Conservation (phyloP, 306 rosid genomes). For the Quercus alba region DNA sequence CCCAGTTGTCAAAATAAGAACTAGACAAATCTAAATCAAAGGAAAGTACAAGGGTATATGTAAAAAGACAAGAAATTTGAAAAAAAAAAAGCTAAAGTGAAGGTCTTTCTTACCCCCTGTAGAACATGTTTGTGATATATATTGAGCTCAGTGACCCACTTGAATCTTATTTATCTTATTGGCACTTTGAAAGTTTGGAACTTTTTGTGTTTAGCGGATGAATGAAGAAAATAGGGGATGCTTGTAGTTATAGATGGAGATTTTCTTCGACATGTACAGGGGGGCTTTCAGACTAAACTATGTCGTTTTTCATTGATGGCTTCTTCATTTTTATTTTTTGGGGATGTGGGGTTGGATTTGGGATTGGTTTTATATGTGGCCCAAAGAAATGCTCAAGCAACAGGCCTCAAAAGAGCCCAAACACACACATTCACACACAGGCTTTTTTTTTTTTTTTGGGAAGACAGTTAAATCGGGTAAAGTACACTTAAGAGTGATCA, state of each 20-base stretch:
- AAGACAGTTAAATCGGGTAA: too few species aligned
- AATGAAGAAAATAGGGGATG: neutral
- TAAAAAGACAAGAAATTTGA: neutral
- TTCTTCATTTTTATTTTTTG: neutral
- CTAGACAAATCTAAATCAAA: conserved; percentile 1
- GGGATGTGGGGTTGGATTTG: neutral
- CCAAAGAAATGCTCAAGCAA: neutral
- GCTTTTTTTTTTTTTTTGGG: too few species aligned
- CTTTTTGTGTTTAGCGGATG: neutral
- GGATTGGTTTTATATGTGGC: neutral
- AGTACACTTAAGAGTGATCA: too few species aligned
- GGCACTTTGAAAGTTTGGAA: neutral
- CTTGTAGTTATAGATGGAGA: neutral
- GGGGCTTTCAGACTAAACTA: neutral
- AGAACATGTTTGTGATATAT: conserved; percentile 33
- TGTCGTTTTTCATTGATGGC: neutral
- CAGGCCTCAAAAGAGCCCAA: too few species aligned
- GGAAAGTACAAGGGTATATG: neutral
- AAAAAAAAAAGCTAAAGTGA: neutral
- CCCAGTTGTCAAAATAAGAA: neutral
- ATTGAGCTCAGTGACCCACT: neutral
- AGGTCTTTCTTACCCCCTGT: conserved; percentile 46
- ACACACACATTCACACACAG: too few species aligned
- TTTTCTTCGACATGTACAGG: neutral
- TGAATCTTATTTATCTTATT: neutral